Percentiles rank a stretch among this genome's conserved stretches.
phyloP scores from a whole-genome alignment of 345 rosid genomes.

The Ailanthus altissimus region DNA sequence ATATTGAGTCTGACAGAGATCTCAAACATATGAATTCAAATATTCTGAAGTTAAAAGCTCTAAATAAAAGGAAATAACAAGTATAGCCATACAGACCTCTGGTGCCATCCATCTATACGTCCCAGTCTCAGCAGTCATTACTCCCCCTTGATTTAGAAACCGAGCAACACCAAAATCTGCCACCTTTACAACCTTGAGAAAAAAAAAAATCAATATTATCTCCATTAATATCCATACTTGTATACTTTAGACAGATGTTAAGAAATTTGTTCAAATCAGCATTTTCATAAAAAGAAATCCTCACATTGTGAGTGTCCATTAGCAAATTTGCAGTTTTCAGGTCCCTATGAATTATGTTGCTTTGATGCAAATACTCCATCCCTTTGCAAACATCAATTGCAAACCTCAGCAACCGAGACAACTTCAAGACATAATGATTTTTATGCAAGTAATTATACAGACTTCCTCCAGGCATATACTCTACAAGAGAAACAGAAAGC shows the following conservation, averaged over 20 bases:
- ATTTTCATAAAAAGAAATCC: constrained; percentile 10
- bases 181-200: constrained; percentile 68
- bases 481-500: constrained; percentile 41
- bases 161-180: constrained; percentile 86
- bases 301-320: constrained; percentile 62
- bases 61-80: constrained; percentile 10
- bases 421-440: constrained; percentile 48
- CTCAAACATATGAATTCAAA: background rate
- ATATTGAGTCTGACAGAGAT: constrained; percentile 5
- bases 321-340: constrained; percentile 79
- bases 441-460: constrained; percentile 69
- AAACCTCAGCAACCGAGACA: constrained; percentile 58
- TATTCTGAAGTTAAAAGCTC: background rate
- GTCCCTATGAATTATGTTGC: constrained; percentile 71
- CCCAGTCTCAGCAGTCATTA: constrained; percentile 84
- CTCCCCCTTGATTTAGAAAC: constrained; percentile 63
- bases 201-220: constrained; percentile 14
- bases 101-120: constrained; percentile 95
- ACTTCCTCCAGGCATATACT: constrained; percentile 81
- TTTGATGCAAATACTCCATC: constrained; percentile 78
- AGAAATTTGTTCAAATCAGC: constrained; percentile 3
- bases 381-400: constrained; percentile 72
- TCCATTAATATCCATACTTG: background rate
- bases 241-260: background rate
- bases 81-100: constrained; percentile 50